A percentile compares a stretch with the other conserved stretches of the same genome.
Conservation (phyloP, 1,284 basidiomycete species). For the Marasmius sp. region DNA sequence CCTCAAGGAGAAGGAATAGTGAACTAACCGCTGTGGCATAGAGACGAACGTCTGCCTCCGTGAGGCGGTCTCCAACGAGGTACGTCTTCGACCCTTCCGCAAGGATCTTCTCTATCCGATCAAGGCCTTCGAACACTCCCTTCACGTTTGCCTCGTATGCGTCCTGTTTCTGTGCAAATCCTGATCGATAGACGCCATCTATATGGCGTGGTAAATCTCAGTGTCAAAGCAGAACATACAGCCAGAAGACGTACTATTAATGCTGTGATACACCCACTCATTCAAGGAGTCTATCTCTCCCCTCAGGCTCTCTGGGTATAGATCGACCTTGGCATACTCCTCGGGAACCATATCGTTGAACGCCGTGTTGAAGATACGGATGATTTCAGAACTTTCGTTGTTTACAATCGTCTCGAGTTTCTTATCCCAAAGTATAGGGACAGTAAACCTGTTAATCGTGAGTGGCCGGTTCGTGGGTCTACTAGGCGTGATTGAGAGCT, state of each 20-base stretch:
- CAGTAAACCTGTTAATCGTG: slow-evolving; percentile 62
- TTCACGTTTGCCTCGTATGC: slow-evolving; percentile 82
- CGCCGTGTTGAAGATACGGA: slow-evolving; percentile 80
- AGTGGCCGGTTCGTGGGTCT: background rate
- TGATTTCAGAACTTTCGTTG: slow-evolving; percentile 93
- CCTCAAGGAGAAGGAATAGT: background rate
- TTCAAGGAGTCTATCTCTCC: slow-evolving; percentile 78
- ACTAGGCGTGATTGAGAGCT: background rate
- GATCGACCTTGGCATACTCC: slow-evolving; percentile 67
- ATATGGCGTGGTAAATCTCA: background rate
- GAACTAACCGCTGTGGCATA: slow-evolving; percentile 84
- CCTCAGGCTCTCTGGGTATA: slow-evolving; percentile 76
- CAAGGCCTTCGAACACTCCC: slow-evolving; percentile 75
- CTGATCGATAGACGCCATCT: slow-evolving; percentile 89
- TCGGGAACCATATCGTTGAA: slow-evolving; percentile 75
- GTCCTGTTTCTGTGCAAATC: slow-evolving; percentile 82
- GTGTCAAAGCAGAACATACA: background rate
- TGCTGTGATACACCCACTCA: slow-evolving; percentile 52
- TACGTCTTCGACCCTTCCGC: slow-evolving; percentile 66
- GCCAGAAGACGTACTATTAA: slow-evolving; percentile 36
- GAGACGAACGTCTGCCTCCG: slow-evolving; percentile 90
- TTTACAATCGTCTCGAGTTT: slow-evolving; percentile 88
- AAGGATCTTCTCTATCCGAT: slow-evolving; percentile 80
- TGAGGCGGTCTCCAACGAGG: slow-evolving; percentile 79
- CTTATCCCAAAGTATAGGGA: slow-evolving; percentile 93